Evolutionary conservation across 306 rosid genomes (phyloP).

Genomic region (Heteromeles arbutifolia): DNA sequence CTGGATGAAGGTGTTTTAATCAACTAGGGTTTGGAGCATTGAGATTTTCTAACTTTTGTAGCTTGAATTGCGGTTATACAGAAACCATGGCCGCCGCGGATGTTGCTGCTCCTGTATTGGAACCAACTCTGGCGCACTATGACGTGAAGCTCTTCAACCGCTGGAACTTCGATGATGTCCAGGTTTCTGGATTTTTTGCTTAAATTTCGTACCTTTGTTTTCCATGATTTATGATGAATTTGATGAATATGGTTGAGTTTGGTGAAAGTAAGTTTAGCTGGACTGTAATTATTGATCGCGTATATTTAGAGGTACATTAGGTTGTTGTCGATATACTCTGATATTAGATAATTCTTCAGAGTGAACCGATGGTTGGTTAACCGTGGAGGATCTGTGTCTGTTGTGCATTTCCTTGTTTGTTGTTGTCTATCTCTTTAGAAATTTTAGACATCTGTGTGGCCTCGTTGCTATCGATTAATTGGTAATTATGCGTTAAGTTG

Average conservation of each 20-base stretch:
- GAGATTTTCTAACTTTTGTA: not conserved
- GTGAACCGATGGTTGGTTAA: not conserved
- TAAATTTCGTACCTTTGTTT: not conserved
- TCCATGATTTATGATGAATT: not conserved
- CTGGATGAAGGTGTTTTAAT: not conserved
- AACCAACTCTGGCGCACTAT: conserved; percentile 28
- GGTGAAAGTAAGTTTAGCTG: not conserved
- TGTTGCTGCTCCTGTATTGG: not conserved
- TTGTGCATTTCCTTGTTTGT: not conserved
- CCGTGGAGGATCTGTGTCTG: not conserved
- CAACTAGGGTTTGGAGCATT: not conserved
- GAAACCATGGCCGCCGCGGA: conserved; percentile 8
- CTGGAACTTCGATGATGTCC: conserved; percentile 8
- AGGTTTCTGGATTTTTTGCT: conserved; percentile 17
- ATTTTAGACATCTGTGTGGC: not conserved
- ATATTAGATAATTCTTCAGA: not conserved
- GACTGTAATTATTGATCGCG: not conserved
- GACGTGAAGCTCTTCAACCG: conserved; percentile 9
- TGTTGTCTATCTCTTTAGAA: not conserved
- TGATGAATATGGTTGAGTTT: not conserved
- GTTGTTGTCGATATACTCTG: not conserved
- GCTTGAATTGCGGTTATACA: not conserved
- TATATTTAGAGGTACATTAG: not conserved
- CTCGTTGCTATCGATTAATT: not conserved
- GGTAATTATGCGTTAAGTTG: not conserved